Conservation (phyloP, 1,139 yeast species). For the Groenewaldozyma sp. region DNA sequence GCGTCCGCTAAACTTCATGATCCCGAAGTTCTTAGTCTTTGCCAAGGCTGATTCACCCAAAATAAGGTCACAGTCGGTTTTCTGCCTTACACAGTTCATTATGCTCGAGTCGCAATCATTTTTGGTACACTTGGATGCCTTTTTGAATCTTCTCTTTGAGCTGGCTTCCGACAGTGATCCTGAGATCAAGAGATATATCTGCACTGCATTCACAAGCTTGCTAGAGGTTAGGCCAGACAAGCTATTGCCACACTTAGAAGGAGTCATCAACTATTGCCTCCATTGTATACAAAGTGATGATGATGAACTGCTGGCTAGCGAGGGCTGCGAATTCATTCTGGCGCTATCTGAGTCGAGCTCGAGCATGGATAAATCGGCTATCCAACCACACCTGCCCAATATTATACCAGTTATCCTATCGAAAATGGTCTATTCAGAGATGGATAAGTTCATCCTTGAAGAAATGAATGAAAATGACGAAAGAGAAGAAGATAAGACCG, state of each 20-base stretch:
- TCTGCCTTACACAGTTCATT: slow-evolving; percentile 71
- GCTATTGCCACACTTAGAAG: slow-evolving; percentile 68
- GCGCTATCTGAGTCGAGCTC: slow-evolving; percentile 58
- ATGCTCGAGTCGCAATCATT: slow-evolving; percentile 60
- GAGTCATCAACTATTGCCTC: slow-evolving; percentile 74
- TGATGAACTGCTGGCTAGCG: slow-evolving; percentile 71
- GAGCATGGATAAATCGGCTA: slow-evolving; percentile 32
- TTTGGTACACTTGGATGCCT: slow-evolving; percentile 55
- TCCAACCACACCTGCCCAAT: slow-evolving; percentile 43
- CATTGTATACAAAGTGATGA: slow-evolving; percentile 58
- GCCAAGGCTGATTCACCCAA: slow-evolving; percentile 33
- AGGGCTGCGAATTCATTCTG: slow-evolving; percentile 86
- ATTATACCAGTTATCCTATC: slow-evolving; percentile 68
- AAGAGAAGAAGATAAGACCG: slow-evolving; percentile 75
- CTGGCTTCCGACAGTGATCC: slow-evolving; percentile 50
- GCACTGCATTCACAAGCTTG: slow-evolving; percentile 66
- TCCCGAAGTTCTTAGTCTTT: slow-evolving; percentile 54
- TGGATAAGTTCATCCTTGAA: slow-evolving; percentile 64
- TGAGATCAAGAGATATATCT: slow-evolving; percentile 62
- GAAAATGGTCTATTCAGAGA: slow-evolving; percentile 84
- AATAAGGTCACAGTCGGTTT: slow-evolving; percentile 55
- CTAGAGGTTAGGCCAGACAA: slow-evolving; percentile 76
- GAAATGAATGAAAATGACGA: slow-evolving; percentile 50
- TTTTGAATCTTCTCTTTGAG: slow-evolving; percentile 52
- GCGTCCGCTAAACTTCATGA: slow-evolving; percentile 58